Percentiles rank a stretch among this genome's conserved stretches.
Conservation (phyloP, 1,284 basidiomycete species). For the Rhodotorula sp. region DNA sequence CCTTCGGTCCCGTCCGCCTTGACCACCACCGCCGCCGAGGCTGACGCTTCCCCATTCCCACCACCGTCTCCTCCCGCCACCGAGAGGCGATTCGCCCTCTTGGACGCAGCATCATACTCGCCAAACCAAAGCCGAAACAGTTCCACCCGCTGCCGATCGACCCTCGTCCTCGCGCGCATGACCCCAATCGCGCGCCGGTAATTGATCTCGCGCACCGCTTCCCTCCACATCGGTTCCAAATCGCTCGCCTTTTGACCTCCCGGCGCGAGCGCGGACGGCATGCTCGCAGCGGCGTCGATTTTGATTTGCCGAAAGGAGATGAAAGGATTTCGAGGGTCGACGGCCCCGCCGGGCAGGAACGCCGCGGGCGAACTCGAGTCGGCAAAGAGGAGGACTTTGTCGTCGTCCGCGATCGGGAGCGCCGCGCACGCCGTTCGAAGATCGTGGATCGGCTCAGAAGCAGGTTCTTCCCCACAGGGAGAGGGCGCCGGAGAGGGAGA, state of each 20-base stretch:
- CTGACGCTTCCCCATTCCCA: not conserved
- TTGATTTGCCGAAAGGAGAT: slow-evolving; percentile 20
- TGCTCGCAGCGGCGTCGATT: not conserved
- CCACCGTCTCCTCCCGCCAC: not conserved
- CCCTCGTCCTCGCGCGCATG: slow-evolving; percentile 2
- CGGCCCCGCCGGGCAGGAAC: not conserved
- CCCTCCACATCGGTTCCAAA: slow-evolving; percentile 10
- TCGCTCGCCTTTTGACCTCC: not conserved
- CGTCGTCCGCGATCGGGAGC: slow-evolving; percentile 2
- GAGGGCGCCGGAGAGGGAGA: no score
- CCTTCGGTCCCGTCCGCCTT: slow-evolving; percentile 2
- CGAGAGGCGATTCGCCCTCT: no score
- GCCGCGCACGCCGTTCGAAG: slow-evolving; percentile 10
- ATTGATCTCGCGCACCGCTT: slow-evolving; percentile 29
- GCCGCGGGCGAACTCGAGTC: slow-evolving; percentile 1
- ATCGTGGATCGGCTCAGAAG: not conserved
- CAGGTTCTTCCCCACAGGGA: no score
- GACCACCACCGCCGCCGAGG: not conserved
- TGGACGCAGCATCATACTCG: not conserved
- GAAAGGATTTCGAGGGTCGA: slow-evolving; percentile 30
- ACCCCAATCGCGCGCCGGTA: slow-evolving; percentile 6
- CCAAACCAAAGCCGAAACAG: slow-evolving; percentile 24
- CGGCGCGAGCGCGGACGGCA: not conserved
- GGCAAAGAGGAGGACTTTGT: slow-evolving; percentile 8
- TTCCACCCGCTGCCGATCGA: slow-evolving; percentile 24